A percentile compares a stretch with the other conserved stretches of the same genome.
phyloP scores from a whole-genome alignment of 345 rosid genomes.

The Eucalyptus polyanthemos region DNA sequence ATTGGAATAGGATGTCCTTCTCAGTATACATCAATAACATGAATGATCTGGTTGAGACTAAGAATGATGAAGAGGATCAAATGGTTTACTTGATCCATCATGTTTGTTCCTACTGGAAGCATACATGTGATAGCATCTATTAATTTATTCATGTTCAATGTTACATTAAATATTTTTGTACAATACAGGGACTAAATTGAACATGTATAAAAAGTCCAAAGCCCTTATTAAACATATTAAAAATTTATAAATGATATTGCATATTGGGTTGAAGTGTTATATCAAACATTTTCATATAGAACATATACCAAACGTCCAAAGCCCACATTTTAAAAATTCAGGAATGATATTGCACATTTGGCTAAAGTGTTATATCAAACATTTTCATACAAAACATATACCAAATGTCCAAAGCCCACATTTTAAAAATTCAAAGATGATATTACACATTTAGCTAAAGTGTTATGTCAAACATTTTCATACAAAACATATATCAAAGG shows the following conservation, averaged over 20 bases:
- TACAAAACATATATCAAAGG: too few species aligned
- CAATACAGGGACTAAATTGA: too few species aligned
- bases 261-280: background rate
- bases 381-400: too few species aligned
- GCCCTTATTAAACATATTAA: fast-evolving
- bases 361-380: background rate
- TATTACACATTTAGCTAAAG: too few species aligned
- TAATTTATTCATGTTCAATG: background rate
- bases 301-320: too few species aligned
- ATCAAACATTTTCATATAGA: fast-evolving
- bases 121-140: background rate
- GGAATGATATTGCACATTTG: fast-evolving
- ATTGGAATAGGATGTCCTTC: background rate
- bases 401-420: too few species aligned
- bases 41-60: background rate
- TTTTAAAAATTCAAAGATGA: fast-evolving
- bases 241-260: too few species aligned
- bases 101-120: background rate
- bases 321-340: too few species aligned
- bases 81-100: too few species aligned
- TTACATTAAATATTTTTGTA: too few species aligned
- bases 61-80: background rate
- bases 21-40: background rate
- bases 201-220: too few species aligned
- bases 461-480: too few species aligned